These are phyloP conservation scores for Passiflora organensis DNA, from an alignment of 345 rosid genomes.

Conservation along the genomic window DNA sequence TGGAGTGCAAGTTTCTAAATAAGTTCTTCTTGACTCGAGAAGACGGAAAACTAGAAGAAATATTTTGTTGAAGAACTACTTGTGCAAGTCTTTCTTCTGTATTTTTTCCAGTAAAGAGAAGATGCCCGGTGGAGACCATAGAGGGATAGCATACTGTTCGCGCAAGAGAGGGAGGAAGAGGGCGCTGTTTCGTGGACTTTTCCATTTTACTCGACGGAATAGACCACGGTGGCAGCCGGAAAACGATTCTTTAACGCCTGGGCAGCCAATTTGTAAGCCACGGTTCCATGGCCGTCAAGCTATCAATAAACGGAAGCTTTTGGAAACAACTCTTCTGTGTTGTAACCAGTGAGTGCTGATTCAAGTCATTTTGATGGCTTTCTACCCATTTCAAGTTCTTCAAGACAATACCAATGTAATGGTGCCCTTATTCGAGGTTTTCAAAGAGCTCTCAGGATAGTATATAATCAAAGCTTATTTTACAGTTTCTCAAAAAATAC, in stretches of 20 bases:
- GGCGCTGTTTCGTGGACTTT: constrained; percentile 20
- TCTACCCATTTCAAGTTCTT: too few relatives aligned
- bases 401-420: too few relatives aligned
- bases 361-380: too few relatives aligned
- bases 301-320: too few relatives aligned
- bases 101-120: constrained; percentile 22
- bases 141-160: constrained; percentile 2
- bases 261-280: constrained; percentile 43
- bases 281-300: constrained; percentile 28
- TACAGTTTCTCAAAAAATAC: too few relatives aligned
- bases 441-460: too few relatives aligned
- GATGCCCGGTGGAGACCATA: constrained; percentile 9
- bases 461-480: too few relatives aligned
- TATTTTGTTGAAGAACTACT: constrained; percentile 1
- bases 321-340: too few relatives aligned
- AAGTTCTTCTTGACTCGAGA: constrained; percentile 39
- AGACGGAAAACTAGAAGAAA: constrained; percentile 5
- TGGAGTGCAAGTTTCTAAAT: constrained; percentile 72
- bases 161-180: constrained; percentile 7
- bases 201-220: constrained; percentile 32
- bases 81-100: constrained; percentile 16
- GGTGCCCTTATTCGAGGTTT: too few relatives aligned
- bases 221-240: constrained; percentile 9
- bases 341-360: too few relatives aligned
- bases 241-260: constrained; percentile 38